phyloP scores from a whole-genome alignment of 2,329 filamentous ascomycete species.

The Xylariaceae sp. region DNA sequence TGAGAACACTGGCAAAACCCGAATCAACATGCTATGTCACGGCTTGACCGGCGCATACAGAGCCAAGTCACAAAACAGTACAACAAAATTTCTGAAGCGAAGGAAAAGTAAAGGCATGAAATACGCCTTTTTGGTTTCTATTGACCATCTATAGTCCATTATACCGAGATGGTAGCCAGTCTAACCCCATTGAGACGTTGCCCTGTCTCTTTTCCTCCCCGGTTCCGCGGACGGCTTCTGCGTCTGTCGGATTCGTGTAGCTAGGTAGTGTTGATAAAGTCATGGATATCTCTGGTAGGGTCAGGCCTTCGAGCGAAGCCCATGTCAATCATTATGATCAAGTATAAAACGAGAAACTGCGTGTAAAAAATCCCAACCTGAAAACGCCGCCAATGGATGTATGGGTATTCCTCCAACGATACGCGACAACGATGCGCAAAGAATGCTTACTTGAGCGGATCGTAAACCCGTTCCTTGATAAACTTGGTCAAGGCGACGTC shows the following conservation, averaged over 20 bases:
- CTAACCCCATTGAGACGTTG: background rate
- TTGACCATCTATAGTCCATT: conserved; percentile 13
- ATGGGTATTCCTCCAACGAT: conserved; percentile 7
- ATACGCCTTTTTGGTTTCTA: conserved; percentile 7
- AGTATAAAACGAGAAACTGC: background rate
- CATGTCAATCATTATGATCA: conserved; percentile 17
- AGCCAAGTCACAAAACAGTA: too few relatives aligned
- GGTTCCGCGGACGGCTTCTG: conserved; percentile 7
- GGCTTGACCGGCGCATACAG: too few relatives aligned
- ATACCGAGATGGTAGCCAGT: conserved; percentile 1
- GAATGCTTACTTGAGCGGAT: conserved; percentile 39
- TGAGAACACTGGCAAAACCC: too few relatives aligned
- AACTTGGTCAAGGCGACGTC: conserved; percentile 56
- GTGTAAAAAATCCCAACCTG: background rate
- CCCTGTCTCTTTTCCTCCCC: background rate
- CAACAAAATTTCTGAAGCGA: too few relatives aligned
- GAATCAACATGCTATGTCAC: too few relatives aligned
- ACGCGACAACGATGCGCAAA: conserved; percentile 9
- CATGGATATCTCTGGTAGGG: conserved; percentile 1
- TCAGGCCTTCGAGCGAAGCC: conserved; percentile 14
- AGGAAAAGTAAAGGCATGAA: too few relatives aligned
- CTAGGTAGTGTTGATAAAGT: conserved; percentile 7
- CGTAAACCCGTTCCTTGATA: conserved; percentile 59
- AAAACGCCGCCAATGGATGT: conserved; percentile 16
- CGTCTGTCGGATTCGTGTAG: conserved; percentile 3